Evolutionary conservation across 108 stramenopile genomes (phyloP).

Genomic region (Nitzschia sp.): DNA sequence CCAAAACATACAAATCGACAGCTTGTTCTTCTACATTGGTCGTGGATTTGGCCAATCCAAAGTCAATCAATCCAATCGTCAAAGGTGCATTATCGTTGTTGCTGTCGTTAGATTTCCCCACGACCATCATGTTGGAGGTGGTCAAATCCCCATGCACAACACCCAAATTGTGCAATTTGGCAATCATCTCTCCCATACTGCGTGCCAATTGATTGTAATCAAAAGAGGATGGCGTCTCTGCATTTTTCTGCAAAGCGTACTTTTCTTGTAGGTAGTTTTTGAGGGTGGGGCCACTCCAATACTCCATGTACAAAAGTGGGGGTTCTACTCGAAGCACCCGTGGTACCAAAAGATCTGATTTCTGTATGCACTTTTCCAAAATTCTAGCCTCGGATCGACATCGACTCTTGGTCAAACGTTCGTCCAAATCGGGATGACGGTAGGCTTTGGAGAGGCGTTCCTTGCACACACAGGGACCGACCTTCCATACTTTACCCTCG

Average conservation of each 20-base stretch:
- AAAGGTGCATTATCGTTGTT: background rate
- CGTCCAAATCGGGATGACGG: conserved; percentile 89
- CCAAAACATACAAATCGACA: conserved; percentile 96
- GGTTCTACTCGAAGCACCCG: conserved; percentile 29
- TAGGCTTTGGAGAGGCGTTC: conserved; percentile 94
- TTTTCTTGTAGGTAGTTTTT: conserved; percentile 30
- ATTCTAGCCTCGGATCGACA: conserved; percentile 65
- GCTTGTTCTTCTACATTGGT: conserved; percentile 90
- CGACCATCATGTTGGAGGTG: conserved; percentile 91
- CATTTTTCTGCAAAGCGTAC: background rate
- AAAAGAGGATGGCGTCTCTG: conserved; percentile 2
- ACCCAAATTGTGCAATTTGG: conserved; percentile 82
- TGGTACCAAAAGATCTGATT: conserved; percentile 41
- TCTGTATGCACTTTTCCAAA: conserved; percentile 38
- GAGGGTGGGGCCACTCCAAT: conserved; percentile 64
- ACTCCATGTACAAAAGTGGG: conserved; percentile 66
- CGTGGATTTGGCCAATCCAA: conserved; percentile 85
- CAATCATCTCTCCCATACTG: conserved; percentile 75
- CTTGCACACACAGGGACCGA: conserved; percentile 55
- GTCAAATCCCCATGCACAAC: conserved; percentile 96
- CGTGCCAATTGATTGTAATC: conserved; percentile 42
- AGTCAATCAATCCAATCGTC: conserved; percentile 83
- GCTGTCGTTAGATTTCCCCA: conserved; percentile 9
- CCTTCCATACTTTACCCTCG: conserved; percentile 78
- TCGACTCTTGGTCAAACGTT: conserved; percentile 83